Base-by-base conservation (phyloP, 805 yeast species). In the Pichia insulana region DNA sequence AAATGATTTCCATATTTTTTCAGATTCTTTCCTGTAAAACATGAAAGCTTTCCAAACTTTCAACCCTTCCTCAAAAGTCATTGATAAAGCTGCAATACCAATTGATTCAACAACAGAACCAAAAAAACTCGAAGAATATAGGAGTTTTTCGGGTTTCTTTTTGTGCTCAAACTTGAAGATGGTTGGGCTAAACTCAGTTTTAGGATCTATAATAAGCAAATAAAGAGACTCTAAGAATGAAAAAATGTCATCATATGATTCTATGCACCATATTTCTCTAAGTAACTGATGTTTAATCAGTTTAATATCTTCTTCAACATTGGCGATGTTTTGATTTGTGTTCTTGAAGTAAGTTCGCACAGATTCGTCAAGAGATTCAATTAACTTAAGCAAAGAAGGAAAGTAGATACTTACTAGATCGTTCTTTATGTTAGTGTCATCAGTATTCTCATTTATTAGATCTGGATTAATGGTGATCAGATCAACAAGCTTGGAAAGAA, bases 181-280 rank as follows among this genome's bases (percentile, higher is more conserved):
- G 33, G 30, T 16, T 15, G 38, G 18, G 20, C 18, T 15, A 16
- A 47, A 27, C 6, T 43, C 36, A 1, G 30, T 17, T 19, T 41
- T 31, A 26, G 56, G 61, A 39, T 68, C 62, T 1, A 61, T 62
- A 12, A 71, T 41, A 15, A 69, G 42, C 1, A 54, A 44, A n/a
- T 54, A 57, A 3, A 65, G 50, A 15, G 55, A 55, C 8, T 55
- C 44, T 9, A 70, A 49, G 47, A 64, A 67, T 2, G 65, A 52
- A 46, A 71, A 70, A 31, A 78, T 59, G 3, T 61, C 58, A 45
- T 78, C 83, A 13, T 76, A 62, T 0, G 75, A 65, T 15, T 65
- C 54, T 37, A 78, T 58, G 1, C 58, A 52, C 80, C 82, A 76
- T 2, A 75, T 33, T 3, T 62, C 25, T 7, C 34, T 15, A 2